Evolutionary conservation across 2,329 filamentous ascomycete genomes (phyloP).

Genomic region (Aspergillus persii): DNA sequence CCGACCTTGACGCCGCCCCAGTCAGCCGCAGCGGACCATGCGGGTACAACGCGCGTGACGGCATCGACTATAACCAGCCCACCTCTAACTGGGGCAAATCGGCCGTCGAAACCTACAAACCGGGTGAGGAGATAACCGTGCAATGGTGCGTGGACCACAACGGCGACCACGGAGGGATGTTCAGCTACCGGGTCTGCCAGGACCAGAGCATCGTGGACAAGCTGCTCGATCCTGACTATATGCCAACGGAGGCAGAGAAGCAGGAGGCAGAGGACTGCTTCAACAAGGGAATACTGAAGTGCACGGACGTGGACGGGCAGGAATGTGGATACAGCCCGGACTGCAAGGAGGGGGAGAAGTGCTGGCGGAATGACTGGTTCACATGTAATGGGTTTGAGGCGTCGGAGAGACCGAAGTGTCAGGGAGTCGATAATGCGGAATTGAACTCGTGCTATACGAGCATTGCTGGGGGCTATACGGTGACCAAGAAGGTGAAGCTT

Average conservation of each 20-base stretch:
- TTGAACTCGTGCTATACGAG: constrained; percentile 51
- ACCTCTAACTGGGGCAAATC: constrained; percentile 44
- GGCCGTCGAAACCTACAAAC: constrained; percentile 45
- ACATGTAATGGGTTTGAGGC: constrained; percentile 41
- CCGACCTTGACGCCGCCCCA: constrained; percentile 45
- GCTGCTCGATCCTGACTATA: constrained; percentile 48
- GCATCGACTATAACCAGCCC: constrained; percentile 55
- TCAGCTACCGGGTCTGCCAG: constrained; percentile 54
- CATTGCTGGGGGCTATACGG: constrained; percentile 54
- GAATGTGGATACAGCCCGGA: constrained; percentile 50
- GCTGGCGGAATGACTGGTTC: constrained; percentile 55
- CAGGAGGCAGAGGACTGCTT: constrained; percentile 56
- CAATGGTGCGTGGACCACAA: constrained; percentile 59
- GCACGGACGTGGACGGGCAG: constrained; percentile 53
- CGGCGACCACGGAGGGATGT: constrained; percentile 58
- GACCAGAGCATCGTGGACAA: constrained; percentile 53
- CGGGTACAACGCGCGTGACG: constrained; percentile 54
- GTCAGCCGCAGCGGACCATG: constrained; percentile 53
- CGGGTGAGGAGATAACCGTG: constrained; percentile 50
- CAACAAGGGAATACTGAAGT: constrained; percentile 47
- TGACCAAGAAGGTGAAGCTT: constrained; percentile 53
- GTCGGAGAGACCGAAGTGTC: constrained; percentile 21
- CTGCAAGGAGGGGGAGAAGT: constrained; percentile 45
- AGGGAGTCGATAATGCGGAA: constrained; percentile 48
- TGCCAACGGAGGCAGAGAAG: constrained; percentile 54